Evolutionary conservation across 1,284 basidiomycete genomes (phyloP).

Genomic region (Malassezia equina): DNA sequence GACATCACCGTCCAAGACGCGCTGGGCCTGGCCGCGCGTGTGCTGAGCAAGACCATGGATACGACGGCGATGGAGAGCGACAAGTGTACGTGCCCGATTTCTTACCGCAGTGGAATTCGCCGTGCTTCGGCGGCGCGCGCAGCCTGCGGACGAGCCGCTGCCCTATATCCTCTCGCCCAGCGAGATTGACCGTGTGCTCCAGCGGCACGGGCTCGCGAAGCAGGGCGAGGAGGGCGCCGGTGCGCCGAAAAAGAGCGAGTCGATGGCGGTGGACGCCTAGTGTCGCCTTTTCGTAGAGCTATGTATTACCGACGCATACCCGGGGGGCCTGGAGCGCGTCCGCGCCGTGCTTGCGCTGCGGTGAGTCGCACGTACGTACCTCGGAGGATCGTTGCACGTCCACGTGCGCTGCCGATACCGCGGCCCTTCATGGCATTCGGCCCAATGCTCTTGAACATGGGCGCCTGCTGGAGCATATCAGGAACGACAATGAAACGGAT

Average conservation of each 20-base stretch:
- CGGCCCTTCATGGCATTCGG: slow-evolving; percentile 97
- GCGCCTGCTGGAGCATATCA: slow-evolving; percentile 97
- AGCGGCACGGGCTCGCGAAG: slow-evolving; percentile 67
- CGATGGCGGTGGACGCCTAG: slow-evolving; percentile 39
- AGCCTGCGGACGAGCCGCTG: slow-evolving; percentile 60
- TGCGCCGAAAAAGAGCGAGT: slow-evolving; percentile 12
- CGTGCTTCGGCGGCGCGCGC: slow-evolving; percentile 66
- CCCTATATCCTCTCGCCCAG: slow-evolving; percentile 84
- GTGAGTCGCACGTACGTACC: slow-evolving; percentile 46
- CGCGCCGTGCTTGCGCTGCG: slow-evolving; percentile 16
- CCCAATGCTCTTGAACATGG: slow-evolving; percentile 98
- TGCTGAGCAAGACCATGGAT: slow-evolving; percentile 99
- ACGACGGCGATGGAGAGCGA: slow-evolving; percentile 72
- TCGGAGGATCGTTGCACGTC: slow-evolving; percentile 89
- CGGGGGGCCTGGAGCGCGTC: slow-evolving; percentile 3
- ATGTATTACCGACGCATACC: slow-evolving; percentile 10
- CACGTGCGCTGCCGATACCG: slow-evolving; percentile 95
- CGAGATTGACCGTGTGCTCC: slow-evolving; percentile 76
- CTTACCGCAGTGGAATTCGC: slow-evolving; percentile 77
- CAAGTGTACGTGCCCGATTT: slow-evolving; percentile 25
- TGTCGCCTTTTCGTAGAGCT: neutral
- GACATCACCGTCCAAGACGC: slow-evolving; percentile 61
- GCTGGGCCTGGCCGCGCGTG: slow-evolving; percentile 78
- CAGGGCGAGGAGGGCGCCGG: slow-evolving; percentile 65
- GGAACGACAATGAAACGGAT: slow-evolving; percentile 87